Percentiles rank a stretch among this genome's conserved stretches.
These are phyloP conservation scores for Colletotrichum horii DNA, from an alignment of 2,329 filamentous ascomycete species.

Conservation along the genomic window DNA sequence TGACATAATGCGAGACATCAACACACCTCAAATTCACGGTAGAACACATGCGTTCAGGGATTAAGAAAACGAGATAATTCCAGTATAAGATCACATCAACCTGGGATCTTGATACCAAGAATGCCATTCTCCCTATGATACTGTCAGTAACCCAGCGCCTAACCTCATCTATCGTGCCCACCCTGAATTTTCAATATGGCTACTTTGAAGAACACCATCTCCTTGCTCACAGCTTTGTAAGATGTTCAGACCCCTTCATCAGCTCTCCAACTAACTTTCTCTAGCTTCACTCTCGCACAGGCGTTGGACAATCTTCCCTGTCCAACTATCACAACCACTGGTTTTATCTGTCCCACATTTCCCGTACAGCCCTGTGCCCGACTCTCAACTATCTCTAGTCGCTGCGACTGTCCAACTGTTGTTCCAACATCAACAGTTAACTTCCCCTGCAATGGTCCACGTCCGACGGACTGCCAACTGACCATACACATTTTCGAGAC, in stretches of 20 bases:
- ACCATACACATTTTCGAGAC: conserved; percentile 10
- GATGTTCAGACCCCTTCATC: not conserved
- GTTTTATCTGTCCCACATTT: conserved; percentile 8
- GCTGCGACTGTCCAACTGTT: conserved; percentile 27
- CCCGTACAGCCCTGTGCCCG: conserved; percentile 22
- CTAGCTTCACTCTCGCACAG: not conserved
- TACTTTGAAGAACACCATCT: not conserved
- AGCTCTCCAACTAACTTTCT: not conserved
- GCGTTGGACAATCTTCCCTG: conserved; percentile 6
- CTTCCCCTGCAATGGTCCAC: conserved; percentile 24
- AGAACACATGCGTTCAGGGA: not conserved
- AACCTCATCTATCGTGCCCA: not conserved
- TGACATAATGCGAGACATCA: not conserved
- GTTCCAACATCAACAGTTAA: conserved; percentile 25
- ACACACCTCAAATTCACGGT: not conserved
- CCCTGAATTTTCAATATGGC: not conserved
- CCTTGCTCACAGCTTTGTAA: not conserved
- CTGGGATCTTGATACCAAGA: not conserved
- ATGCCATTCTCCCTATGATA: not conserved
- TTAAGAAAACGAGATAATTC: not conserved
- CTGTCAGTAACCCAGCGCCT: not conserved
- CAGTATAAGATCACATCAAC: not conserved
- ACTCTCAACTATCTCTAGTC: conserved; percentile 20
- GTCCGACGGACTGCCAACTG: conserved; percentile 12
- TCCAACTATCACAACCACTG: conserved; percentile 27